phyloP scores from a whole-genome alignment of 129 eudicot species.

The Tanacetum coccineum region DNA sequence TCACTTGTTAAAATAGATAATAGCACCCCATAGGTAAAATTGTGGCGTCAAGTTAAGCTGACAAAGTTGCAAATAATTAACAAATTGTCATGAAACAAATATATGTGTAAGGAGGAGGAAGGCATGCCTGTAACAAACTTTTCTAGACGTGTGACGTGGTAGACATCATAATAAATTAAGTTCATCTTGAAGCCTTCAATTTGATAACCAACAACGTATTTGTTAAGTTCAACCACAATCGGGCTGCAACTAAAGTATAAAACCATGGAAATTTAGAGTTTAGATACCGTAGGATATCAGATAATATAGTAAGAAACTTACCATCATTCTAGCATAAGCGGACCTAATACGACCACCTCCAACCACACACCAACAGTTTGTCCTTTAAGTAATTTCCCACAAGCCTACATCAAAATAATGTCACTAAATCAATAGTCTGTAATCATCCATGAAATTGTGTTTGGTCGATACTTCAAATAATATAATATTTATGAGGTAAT shows the following conservation, averaged over 20 bases:
- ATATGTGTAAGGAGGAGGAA: background rate
- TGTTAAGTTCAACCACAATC: background rate
- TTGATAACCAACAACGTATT: conserved; percentile 30
- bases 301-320: conserved; percentile 21
- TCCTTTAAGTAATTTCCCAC: conserved; percentile 95
- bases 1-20: no score
- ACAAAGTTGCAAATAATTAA: no score
- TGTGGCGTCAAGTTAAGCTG: no score
- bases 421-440: background rate
- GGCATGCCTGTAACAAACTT: conserved; percentile 88
- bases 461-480: background rate
- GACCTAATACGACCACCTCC: conserved; percentile 99
- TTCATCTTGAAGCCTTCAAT: conserved; percentile 99
- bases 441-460: background rate
- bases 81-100: no score
- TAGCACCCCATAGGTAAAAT: no score
- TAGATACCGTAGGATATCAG: background rate
- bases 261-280: no score
- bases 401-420: conserved; percentile 40
- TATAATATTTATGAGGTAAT: no score
- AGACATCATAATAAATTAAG: conserved; percentile 81
- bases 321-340: conserved; percentile 99
- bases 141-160: conserved; percentile 90
- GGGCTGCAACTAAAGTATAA: background rate
- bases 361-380: conserved; percentile 95